Evolutionary conservation across 2,329 filamentous ascomycete genomes (phyloP), one percentile per base, ranked within the genome.

Genomic region (Clonostachys sp.): DNA sequence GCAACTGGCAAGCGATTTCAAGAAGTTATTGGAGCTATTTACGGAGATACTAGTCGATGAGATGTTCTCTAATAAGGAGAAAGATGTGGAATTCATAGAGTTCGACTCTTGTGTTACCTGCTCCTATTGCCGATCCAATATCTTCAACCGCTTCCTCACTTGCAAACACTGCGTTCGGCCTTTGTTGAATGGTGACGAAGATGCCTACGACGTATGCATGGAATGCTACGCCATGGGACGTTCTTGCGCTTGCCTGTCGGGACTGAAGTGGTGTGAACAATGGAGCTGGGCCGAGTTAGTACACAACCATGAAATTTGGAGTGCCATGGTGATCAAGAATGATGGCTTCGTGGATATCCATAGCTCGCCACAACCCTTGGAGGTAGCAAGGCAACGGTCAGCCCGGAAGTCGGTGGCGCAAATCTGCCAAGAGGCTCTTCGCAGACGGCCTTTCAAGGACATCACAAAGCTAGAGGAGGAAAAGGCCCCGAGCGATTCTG

Each of bases 211-310:
- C 63, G 78, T 99, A 18, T 99, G 94, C 61, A 91, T 99, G 88
- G 94, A 99, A 56, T 99, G 94, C 61, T 99, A 95, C 61, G 87
- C 84, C n/a, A 95, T 97, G 87, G 94, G 94, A 18, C 83, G 94
- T 45, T 96, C 91, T 42, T 99, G 94, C 62, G 82, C 81, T 4
- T 99, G 94, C 60, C 79, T 95, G 45, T 95, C 91, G 5, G 84
- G 83, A 17, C 78, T 96, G 12, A 83, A 81, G 51, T 99, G 92
- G 91, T 90, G 89, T 45, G 91, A 99, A 62, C 94, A 97, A 62
- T 96, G 91, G 78, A 73, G 80, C 12, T 97, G 91, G 91, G 77
- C 82, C 40, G 83, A 91, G 13, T 73, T 99, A 12, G 74, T 83
- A 1, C 74, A 83, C 45, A 86, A 87, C 50, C 91, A 97, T 61